A percentile compares a stretch with the other conserved stretches of the same genome.
Evolutionary conservation across 169 alveolate species (phyloP).

Genomic region (Plasmodium malariae): DNA sequence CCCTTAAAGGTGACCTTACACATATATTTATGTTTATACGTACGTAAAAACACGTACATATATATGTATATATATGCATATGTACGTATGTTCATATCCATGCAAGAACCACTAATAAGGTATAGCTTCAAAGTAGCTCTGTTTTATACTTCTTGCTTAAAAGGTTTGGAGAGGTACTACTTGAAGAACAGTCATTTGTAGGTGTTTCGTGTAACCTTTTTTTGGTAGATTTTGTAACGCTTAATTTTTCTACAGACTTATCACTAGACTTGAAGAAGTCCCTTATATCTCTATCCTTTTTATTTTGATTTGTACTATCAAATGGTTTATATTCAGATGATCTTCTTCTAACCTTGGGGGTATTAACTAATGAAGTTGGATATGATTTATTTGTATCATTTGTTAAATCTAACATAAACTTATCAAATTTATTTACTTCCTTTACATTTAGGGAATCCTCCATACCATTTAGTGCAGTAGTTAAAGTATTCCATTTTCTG

Average conservation of each 20-base stretch:
- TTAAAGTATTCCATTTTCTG: conserved; percentile 87
- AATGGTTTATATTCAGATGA: conserved; percentile 39
- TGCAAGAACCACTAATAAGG: neutral
- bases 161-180: conserved; percentile 2
- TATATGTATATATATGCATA: conserved; percentile 5
- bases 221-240: neutral
- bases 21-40: neutral
- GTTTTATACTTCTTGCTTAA: conserved; percentile 27
- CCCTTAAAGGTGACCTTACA: no score
- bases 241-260: conserved; percentile 35
- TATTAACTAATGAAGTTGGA: conserved; percentile 53
- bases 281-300: conserved; percentile 42
- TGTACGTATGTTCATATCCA: neutral
- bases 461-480: conserved; percentile 85
- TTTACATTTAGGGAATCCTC: conserved; percentile 74
- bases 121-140: conserved; percentile 8
- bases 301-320: neutral
- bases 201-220: conserved; percentile 38
- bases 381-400: conserved; percentile 63
- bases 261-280: conserved; percentile 31
- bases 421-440: conserved; percentile 63
- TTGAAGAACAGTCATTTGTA: conserved; percentile 11
- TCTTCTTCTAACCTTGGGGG: conserved; percentile 43
- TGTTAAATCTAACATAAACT: conserved; percentile 62
- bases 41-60: conserved; percentile 2